Conservation (phyloP, 208 protist species). For the Paratrypanosoma confusum region DNA sequence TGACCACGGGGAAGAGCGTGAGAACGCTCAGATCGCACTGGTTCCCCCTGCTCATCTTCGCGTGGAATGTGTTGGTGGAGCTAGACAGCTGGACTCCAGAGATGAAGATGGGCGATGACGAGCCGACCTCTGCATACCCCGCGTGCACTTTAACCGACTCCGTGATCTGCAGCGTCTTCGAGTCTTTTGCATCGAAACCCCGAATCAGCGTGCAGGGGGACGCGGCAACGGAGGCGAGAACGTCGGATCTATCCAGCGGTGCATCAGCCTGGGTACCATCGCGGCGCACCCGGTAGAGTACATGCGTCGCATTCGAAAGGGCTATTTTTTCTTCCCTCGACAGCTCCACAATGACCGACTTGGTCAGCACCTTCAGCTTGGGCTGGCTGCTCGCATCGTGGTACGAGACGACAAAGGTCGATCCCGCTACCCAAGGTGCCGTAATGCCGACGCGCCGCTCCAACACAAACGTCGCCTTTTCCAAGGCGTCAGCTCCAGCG, state of each 20-base stretch:
- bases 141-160: conserved; percentile 56
- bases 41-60: conserved; percentile 73
- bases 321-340: conserved; percentile 30
- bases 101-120: conserved; percentile 28
- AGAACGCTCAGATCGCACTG: conserved; percentile 78
- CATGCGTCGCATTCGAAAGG: conserved; percentile 29
- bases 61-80: conserved; percentile 78
- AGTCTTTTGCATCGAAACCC: conserved; percentile 71
- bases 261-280: conserved; percentile 1
- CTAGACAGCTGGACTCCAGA: conserved; percentile 62
- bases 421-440: not conserved
- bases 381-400: conserved; percentile 17
- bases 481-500: not conserved
- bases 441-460: not conserved
- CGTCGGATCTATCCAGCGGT: not conserved
- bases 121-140: no score
- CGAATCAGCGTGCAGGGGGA: conserved; percentile 76
- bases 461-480: not conserved
- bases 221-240: conserved; percentile 31
- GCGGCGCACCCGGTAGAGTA: conserved; percentile 57
- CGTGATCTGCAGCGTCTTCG: conserved; percentile 49
- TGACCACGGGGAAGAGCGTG: conserved; percentile 70
- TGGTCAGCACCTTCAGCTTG: conserved; percentile 23
- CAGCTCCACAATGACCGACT: conserved; percentile 23
- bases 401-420: not conserved